These are phyloP conservation scores for Ascocoryne sarcoides DNA, from an alignment of 2,329 filamentous ascomycete genomes.

Conservation along the genomic window DNA sequence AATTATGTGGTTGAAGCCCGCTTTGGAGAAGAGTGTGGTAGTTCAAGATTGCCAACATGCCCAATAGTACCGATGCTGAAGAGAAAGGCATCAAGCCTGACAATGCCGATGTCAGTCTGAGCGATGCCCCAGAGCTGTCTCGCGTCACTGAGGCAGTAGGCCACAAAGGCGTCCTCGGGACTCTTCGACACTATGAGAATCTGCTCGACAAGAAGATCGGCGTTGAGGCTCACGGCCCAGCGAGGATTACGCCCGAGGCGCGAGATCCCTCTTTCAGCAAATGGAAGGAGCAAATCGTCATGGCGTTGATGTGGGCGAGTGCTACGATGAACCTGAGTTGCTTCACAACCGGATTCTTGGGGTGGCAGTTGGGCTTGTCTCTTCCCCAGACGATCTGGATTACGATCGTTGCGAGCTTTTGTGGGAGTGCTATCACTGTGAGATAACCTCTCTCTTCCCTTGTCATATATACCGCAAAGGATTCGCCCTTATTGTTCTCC, in stretches of 20 bases:
- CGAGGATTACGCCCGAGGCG: slow-evolving; percentile 38
- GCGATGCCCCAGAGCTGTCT: slow-evolving; percentile 4
- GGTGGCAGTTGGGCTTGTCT: slow-evolving; percentile 39
- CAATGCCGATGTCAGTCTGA: background rate
- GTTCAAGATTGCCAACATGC: too few species aligned
- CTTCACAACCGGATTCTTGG: slow-evolving; percentile 43
- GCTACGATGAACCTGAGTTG: slow-evolving; percentile 43
- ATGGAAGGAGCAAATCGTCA: slow-evolving; percentile 33
- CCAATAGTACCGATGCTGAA: slow-evolving; percentile 3
- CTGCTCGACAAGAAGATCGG: slow-evolving; percentile 39
- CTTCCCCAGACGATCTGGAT: slow-evolving; percentile 37
- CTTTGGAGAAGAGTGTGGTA: too few species aligned
- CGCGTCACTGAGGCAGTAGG: slow-evolving; percentile 1
- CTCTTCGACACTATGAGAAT: slow-evolving; percentile 34
- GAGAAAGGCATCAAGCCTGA: slow-evolving; percentile 6
- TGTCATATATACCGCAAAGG: background rate
- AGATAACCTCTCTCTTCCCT: slow-evolving; percentile 5
- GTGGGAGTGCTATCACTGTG: slow-evolving; percentile 34
- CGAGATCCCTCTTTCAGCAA: slow-evolving; percentile 25
- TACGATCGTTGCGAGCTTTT: slow-evolving; percentile 37
- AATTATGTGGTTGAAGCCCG: too few species aligned
- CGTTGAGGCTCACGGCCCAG: slow-evolving; percentile 39
- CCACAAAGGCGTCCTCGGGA: slow-evolving; percentile 27
- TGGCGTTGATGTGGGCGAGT: slow-evolving; percentile 44
- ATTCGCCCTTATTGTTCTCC: background rate